A percentile compares a stretch with the other conserved stretches of the same genome.
phyloP scores from a whole-genome alignment of 208 protist species.

The Crithidia mellificae region DNA sequence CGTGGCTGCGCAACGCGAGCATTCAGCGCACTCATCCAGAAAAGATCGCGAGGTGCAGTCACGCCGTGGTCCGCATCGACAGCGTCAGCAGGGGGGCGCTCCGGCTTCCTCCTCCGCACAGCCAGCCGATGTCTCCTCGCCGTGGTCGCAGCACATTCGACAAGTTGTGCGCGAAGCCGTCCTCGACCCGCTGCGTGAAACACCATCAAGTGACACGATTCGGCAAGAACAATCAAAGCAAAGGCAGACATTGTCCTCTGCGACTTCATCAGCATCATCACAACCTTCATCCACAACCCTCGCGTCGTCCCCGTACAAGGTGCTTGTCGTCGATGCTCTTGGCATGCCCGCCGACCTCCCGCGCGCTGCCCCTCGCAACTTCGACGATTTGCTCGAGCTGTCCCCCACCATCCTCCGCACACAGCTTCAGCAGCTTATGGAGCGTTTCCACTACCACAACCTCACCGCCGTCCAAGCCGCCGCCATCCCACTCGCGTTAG shows the following conservation, averaged over 20 bases:
- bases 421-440: conserved; percentile 47
- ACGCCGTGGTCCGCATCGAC: background rate
- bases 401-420: conserved; percentile 43
- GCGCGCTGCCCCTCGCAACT: conserved; percentile 37
- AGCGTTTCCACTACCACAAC: conserved; percentile 33
- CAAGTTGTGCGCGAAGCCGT: conserved; percentile 37
- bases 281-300: background rate
- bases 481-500: conserved; percentile 59
- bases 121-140: background rate
- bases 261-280: background rate
- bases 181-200: conserved; percentile 16
- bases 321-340: conserved; percentile 61
- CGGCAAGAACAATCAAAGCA: background rate
- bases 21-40: too few relatives aligned
- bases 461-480: conserved; percentile 67
- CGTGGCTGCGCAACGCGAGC: too few relatives aligned
- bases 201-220: background rate
- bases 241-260: too few relatives aligned
- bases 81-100: background rate
- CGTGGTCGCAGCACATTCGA: conserved; percentile 26
- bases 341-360: conserved; percentile 79
- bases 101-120: too few relatives aligned
- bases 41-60: too few relatives aligned
- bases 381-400: conserved; percentile 58
- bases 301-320: conserved; percentile 36